Base-by-base conservation (phyloP, 441 rosid species). In the Gossypium schwendimanii region DNA sequence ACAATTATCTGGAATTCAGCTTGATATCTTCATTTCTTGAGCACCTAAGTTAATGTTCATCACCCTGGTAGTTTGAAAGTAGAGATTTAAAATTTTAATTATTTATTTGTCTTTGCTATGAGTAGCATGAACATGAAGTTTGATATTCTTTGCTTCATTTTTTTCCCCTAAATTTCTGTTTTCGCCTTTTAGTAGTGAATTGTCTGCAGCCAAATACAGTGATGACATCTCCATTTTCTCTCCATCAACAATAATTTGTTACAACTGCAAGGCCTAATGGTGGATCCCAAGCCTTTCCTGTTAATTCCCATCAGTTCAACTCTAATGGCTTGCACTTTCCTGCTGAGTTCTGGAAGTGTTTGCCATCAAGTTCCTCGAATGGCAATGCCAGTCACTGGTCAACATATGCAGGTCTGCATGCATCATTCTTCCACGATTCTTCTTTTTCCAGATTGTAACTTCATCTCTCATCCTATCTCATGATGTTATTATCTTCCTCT, bases 361-460 rank as follows among this genome's bases (percentile, higher is more conserved):
- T 73, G 77, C 57, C 71, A 76, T 77, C 91, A 83, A 73, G 80
- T 70, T 80, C 89, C 85, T 33, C 78, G 82, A 73, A 62, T 72
- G 75, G 74, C 54, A 74, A 72, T 66, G 78, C 77, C 85, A 0
- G 63, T 58, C 44, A 1, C 74, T 23, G 54, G 74, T 81, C 65
- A 53, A 71, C 84, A 77, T 72, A 63, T 76, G 57, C 88, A 84
- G 91, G 88, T 86, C 69, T 39, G 70, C 69, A 63, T 14, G 2
- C 66, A 49, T 64, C 55, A 57, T 24, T 21, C 33, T 74, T 23
- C 24, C 61, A 17, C 28, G 45, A n/a, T 15, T 23, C 10, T 44
- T 57, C 18, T 2, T 17, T 63, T 59, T 70, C 58, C 52, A 6
- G n/a, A 0, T 12, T 58, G 15, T 58, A 70, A 50, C 71, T 9